These are phyloP conservation scores for Claviceps sp. DNA, from an alignment of 2,329 filamentous ascomycete species.

Conservation along the genomic window DNA sequence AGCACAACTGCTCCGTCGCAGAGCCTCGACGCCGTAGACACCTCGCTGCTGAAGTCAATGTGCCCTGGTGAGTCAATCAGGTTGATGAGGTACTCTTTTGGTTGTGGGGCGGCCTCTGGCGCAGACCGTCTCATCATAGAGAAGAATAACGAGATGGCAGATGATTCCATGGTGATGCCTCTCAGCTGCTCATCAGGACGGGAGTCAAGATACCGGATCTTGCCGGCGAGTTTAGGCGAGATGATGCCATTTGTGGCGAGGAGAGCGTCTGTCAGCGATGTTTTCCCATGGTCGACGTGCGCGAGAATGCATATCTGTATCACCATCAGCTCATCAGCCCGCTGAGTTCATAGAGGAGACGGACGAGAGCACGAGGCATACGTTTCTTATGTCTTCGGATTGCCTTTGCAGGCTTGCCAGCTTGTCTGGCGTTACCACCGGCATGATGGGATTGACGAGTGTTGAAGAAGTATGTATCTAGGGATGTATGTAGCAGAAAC, in stretches of 20 bases:
- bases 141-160: constrained; percentile 92
- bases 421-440: constrained; percentile 81
- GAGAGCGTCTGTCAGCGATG: constrained; percentile 86
- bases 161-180: constrained; percentile 99
- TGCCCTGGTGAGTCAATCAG: constrained; percentile 96
- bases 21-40: constrained; percentile 85
- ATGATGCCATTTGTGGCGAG: constrained; percentile 99
- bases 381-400: constrained; percentile 83
- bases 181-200: constrained; percentile 89
- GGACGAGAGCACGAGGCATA: constrained; percentile 27
- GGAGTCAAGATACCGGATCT: constrained; percentile 95
- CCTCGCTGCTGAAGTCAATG: constrained; percentile 97
- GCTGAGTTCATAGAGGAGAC: neutral
- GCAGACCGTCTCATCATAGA: constrained; percentile 68
- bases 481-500: neutral
- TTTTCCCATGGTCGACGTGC: constrained; percentile 97
- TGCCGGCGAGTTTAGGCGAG: constrained; percentile 90
- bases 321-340: neutral
- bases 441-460: constrained; percentile 47
- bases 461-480: neutral
- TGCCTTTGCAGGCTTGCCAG: constrained; percentile 80
- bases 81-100: constrained; percentile 91
- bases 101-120: constrained; percentile 53
- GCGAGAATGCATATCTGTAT: constrained; percentile 81
- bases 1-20: constrained; percentile 91